Base-by-base conservation (phyloP, 2,329 filamentous ascomycete species). In the Aschersonia sp. region DNA sequence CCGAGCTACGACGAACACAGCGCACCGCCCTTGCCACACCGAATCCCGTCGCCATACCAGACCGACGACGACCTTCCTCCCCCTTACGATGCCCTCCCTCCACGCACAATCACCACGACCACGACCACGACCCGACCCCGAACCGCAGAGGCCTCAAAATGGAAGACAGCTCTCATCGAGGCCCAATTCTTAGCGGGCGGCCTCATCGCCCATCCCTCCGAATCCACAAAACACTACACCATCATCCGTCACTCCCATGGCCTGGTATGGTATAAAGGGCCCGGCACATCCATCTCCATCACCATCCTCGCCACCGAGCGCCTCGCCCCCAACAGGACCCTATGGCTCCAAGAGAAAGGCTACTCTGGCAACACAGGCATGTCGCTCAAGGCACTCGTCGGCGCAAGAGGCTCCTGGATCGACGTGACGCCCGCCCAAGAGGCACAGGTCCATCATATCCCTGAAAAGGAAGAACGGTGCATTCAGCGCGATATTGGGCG, bases 291-390 rank as follows among this genome's bases (percentile, higher is more conserved):
- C 5, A 68, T 86, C 4, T 69, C 75, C 3, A 68, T 87, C 40
- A 81, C 80, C 2, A 70, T 85, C 44, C 80, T 86, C 55, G 74
- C 72, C 0, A 75, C 82, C 51, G 61, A 65, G 2, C 71, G 73
- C 0, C 59, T 85, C 0, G 78, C 82, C 0, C 47, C 63, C 0
- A 71, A 74, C 30, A 71, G 82, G 5, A 77, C 75, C 0, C 59
- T 85, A 10, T 86, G 80, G 78, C 64, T 86, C 30, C 82, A 86
- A 63, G 73, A 73, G 50, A 82, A 80, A 53, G 83, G 82, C 2
- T 84, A 71, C 64, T 79, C 78, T 0, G 83, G 83, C 4, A 80
- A 81, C 56, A 72, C 80, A 45, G 83, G 83, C 20, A 83, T 86
- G 75, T 71, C 72, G 5, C 65, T 80, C 31, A 83, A 82, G 58